phyloP scores from a whole-genome alignment of 352 stramenopile species.

The Globisporangium spinosum region DNA sequence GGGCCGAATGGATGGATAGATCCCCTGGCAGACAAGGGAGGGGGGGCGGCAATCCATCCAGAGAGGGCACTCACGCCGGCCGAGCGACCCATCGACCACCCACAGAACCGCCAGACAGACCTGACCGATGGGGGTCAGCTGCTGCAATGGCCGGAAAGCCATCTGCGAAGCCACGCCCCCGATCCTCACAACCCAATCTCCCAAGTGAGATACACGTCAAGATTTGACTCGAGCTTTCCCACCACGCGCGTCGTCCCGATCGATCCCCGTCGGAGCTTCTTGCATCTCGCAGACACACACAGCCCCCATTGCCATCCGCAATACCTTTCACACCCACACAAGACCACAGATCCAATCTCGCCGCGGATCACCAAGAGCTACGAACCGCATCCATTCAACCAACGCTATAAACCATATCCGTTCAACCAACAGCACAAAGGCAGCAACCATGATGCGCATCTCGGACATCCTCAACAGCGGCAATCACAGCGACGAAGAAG shows the following conservation, averaged over 20 bases:
- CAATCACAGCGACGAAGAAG: slow-evolving; percentile 18
- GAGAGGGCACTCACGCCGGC: slow-evolving; percentile 7
- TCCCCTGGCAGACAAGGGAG: background rate
- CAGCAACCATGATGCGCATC: slow-evolving; percentile 19
- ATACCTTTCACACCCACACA: background rate
- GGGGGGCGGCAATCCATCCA: slow-evolving; percentile 8
- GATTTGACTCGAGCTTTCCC: slow-evolving; percentile 9
- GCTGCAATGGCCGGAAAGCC: background rate
- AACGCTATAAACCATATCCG: background rate
- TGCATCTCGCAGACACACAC: slow-evolving; percentile 12
- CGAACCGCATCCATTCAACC: background rate
- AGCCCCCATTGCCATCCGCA: slow-evolving; percentile 9
- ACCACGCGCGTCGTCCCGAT: background rate
- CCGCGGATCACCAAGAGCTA: background rate
- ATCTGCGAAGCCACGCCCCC: slow-evolving; percentile 4
- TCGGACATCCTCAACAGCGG: slow-evolving; percentile 22
- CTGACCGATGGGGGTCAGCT: too few relatives aligned
- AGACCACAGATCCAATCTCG: background rate
- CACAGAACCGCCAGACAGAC: background rate
- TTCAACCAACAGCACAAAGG: background rate
- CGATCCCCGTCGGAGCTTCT: background rate
- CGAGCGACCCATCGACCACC: background rate
- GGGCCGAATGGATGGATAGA: slow-evolving; percentile 3
- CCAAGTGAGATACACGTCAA: slow-evolving; percentile 24
- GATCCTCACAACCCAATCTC: slow-evolving; percentile 22